phyloP scores from a whole-genome alignment of 352 stramenopile genomes.

The Pythium insidiosum region DNA sequence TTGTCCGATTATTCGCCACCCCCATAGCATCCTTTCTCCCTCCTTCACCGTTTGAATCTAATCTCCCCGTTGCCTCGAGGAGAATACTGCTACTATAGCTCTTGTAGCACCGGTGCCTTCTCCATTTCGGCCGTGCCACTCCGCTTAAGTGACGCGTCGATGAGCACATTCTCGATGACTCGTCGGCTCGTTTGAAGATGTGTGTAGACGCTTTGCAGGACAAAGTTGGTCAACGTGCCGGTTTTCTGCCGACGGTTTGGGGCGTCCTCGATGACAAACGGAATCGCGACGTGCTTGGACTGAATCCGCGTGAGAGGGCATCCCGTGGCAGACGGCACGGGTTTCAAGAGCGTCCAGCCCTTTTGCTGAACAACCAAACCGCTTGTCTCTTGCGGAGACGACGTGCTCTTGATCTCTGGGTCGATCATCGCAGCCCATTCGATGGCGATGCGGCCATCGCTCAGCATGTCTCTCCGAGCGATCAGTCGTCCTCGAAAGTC shows the following conservation, averaged over 20 bases:
- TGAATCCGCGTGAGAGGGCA: conserved; percentile 49
- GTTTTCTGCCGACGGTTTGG: conserved; percentile 53
- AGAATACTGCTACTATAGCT: too few relatives aligned
- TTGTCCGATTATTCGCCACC: too few relatives aligned
- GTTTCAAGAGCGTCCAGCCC: conserved; percentile 57
- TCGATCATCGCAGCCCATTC: conserved; percentile 16
- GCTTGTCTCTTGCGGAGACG: too few relatives aligned
- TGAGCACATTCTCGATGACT: conserved; percentile 65
- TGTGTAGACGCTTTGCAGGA: conserved; percentile 36
- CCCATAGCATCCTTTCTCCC: too few relatives aligned
- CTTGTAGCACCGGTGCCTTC: too few relatives aligned
- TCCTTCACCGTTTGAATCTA: too few relatives aligned
- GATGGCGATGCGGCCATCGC: conserved; percentile 17
- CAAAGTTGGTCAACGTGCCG: conserved; percentile 55
- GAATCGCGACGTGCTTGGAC: conserved; percentile 57
- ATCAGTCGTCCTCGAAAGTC: conserved; percentile 11
- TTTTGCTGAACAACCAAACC: conserved; percentile 16
- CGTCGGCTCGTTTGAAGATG: conserved; percentile 39
- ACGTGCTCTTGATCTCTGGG: conserved; percentile 8
- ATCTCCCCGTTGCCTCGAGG: too few relatives aligned
- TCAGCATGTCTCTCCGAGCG: conserved; percentile 9
- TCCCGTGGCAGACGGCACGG: too few relatives aligned
- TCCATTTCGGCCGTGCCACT: too few relatives aligned
- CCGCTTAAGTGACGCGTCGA: too few relatives aligned
- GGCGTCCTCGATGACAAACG: conserved; percentile 55